Base-by-base conservation (phyloP, 306 rosid species). In the Castanospermum australe region DNA sequence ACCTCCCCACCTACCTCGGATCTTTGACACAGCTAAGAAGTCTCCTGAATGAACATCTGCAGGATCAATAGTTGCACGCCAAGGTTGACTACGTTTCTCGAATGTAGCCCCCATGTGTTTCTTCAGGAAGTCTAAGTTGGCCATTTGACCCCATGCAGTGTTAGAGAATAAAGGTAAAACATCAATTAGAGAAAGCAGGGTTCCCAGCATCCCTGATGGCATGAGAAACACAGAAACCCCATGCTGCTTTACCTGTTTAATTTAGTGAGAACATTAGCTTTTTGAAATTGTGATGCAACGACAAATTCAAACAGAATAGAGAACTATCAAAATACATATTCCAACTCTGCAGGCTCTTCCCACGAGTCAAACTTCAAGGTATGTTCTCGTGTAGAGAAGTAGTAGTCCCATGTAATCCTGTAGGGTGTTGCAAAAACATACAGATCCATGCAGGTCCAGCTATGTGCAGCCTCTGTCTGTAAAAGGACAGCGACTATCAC, bases 181-280 rank as follows among this genome's bases (percentile, higher is more conserved):
- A 57, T 91, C 98, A 28, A 89, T 84, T 42, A 93, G 83, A 57
- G 97, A 91, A 17, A 93, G 89, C 73, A 93, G 70, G 1, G 97
- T 91, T 76, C 98, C 97, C 81, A 93, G 80, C 98, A 93, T 93
- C 79, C 98, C 98, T 0, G 98, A 93, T 69, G 98, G 98, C 98
- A 93, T 93, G 30, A 93, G 98, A 86, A 93, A 93, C 67, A 93
- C 94, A 57, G 98, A 93, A 50, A 93, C 80, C 61, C 98, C 98
- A 5, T 93, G 98, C 78, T 88, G 89, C 91, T 91, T 93, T 41
- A 93, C 93, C 98, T 93, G 94, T 78, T 79, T 86, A 75, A 77
- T 41, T 67, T 45, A 51, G 25, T 28, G 35, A 65, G 7, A 68
- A 35, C 38, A 66, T 75, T 64, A 80, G 2, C 24, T 41, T 32